Base-by-base conservation (phyloP, 192 early-diverging fungal genomes). In the Linderina pennispora region DNA sequence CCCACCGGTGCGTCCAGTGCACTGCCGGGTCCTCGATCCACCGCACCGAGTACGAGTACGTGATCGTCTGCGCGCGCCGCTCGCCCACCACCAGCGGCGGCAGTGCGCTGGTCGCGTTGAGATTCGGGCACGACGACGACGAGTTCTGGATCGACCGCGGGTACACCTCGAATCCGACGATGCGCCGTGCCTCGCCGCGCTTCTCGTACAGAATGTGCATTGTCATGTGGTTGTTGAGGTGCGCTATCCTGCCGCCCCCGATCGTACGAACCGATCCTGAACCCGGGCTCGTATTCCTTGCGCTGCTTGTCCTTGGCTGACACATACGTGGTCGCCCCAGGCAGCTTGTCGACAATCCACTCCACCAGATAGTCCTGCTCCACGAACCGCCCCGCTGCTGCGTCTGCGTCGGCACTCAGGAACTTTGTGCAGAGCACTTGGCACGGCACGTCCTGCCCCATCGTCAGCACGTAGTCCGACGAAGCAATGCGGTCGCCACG, bases 101-200 rank as follows among this genome's bases (percentile, higher is more conserved):
- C 20, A 25, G 26, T 1, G 22, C 6, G 18, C 18, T 25, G 11
- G 35, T 13, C 23, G 23, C 32, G 3, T 44, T 34, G 10, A 69
- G 37, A 15, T 58, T 38, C 4, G 73, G 65, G 37, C 73, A 75
- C 10, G 32, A 39, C 5, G 50, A 61, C 0, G 54, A 52, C 5
- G 34, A 20, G 40, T 61, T 65, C 10, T 47, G 16, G 18, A 70
- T 53, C 13, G 83, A 86, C 38, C 67, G 63, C 7, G 86, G 84
- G 36, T 78, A 77, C 15, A 85, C 80, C 68, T 88, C 86, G 41
- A 88, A 83, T 26, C 82, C 83, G 23, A 82, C 77, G 23, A 88
- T 79, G n/a, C 62, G 36, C 19, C 62, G 65, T 14, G 66, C 59
- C 6, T 67, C 58, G 7, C 58, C 51, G n/a, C 46, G 48, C 21